phyloP scores from a whole-genome alignment of 192 early-diverging fungal genomes.

The Coemansia sp. region DNA sequence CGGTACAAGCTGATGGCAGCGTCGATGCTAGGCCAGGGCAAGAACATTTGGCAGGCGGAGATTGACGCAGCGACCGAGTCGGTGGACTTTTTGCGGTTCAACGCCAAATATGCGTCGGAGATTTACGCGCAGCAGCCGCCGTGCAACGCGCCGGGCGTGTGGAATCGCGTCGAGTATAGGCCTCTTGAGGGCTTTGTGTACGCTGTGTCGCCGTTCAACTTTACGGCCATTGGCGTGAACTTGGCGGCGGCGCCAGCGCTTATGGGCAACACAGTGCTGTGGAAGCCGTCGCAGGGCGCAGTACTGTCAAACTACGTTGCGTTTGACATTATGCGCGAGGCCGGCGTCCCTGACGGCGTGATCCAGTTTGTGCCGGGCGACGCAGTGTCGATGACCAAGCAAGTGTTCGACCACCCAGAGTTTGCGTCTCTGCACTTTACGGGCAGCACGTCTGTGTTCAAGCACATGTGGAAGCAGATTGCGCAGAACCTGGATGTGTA shows the following conservation, averaged over 20 bases:
- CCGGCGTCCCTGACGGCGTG: constrained; percentile 94
- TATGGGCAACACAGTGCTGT: constrained; percentile 97
- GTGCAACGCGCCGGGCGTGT: constrained; percentile 76
- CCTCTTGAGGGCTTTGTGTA: constrained; percentile 97
- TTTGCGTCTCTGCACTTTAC: constrained; percentile 98
- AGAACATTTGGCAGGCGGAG: constrained; percentile 99
- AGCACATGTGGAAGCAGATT: constrained; percentile 89
- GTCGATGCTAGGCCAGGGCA: constrained; percentile 97
- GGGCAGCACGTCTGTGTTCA: constrained; percentile 90
- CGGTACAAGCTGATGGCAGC: constrained; percentile 89
- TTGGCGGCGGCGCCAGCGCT: constrained; percentile 87
- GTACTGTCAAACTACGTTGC: constrained; percentile 90
- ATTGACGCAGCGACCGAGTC: constrained; percentile 97
- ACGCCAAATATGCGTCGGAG: constrained; percentile 89
- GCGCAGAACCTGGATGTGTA: constrained; percentile 88
- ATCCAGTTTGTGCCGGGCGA: constrained; percentile 96
- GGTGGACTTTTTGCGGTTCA: constrained; percentile 94
- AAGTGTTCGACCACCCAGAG: constrained; percentile 81
- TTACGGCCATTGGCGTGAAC: constrained; percentile 98
- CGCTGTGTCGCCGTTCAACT: constrained; percentile 98
- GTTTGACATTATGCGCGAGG: constrained; percentile 87
- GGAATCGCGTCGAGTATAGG: constrained; percentile 97
- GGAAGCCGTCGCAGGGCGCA: constrained; percentile 92
- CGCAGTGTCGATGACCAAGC: constrained; percentile 75
- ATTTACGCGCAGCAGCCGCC: constrained; percentile 92